Evolutionary conservation across 805 yeast species (phyloP), one percentile per base, ranked within the genome.

Genomic region (Wickerhamiella spandovensis): DNA sequence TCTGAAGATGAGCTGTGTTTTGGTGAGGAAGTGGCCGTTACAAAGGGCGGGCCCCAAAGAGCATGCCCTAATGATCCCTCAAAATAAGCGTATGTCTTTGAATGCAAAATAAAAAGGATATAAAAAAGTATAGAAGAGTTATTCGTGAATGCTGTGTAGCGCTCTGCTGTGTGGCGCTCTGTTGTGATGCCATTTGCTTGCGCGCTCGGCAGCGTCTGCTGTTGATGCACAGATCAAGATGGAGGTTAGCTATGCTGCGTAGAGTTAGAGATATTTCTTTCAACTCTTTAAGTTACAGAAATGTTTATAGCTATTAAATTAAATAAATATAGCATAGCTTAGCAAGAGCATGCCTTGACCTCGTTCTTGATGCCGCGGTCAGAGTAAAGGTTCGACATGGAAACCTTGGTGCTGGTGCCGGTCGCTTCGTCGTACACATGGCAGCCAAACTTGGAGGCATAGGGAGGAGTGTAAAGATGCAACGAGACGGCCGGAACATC

Each of bases 381-480:
- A 54, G 82, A 75, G 63, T 77, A 79, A 58, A 81, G 69, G 56
- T 72, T 76, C 50, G 77, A 68, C 77, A 79, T 73, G 10, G 45
- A 23, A 3, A 43, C 45, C 18, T 43, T 43, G 30, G 45, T 24
- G 21, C 21, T 71, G 52, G 63, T 67, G 46, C 81, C 81, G 48
- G 69, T 69, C 32, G 60, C 63, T 39, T 72, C 71, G 57, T 78
- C 82, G 56, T 60, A 69, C 8, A 68, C 61, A 50, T 63, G 58
- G 59, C 72, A 69, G 24, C 72, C 72, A 35, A 57, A 75, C 61
- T 75, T 69, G 48, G 79, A 67, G 4, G 87, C 89, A 62, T 80
- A 80, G 8, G 89, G 87, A 6, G 89, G 88, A 6, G 88, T 81
- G 66, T 82, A 82, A 49, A 82, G 70, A 63, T 82, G 89, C 62